These are phyloP conservation scores for Petasospora fabianii DNA, from an alignment of 1,139 yeast species.

Conservation along the genomic window DNA sequence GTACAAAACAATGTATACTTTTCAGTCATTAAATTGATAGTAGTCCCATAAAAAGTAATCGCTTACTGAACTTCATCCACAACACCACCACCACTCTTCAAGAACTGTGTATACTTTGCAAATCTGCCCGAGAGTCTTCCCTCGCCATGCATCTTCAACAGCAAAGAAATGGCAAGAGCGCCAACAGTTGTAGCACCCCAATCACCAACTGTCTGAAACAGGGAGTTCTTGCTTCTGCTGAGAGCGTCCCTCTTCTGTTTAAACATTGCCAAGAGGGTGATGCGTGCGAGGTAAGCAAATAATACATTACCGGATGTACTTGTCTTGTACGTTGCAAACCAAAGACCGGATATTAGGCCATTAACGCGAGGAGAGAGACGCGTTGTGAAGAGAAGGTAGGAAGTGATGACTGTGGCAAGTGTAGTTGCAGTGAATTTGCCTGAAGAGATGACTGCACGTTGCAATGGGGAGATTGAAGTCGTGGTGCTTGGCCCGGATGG, in stretches of 20 bases:
- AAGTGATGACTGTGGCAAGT: conserved; percentile 6
- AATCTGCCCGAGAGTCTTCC: conserved; percentile 9
- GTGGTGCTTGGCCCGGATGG: too few relatives aligned
- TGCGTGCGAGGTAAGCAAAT: conserved; percentile 9
- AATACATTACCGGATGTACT: conserved; percentile 1
- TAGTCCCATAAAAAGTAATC: too few relatives aligned
- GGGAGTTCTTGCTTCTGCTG: neutral
- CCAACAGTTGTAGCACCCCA: conserved; percentile 9
- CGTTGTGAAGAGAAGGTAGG: conserved; percentile 10
- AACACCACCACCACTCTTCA: conserved; percentile 12
- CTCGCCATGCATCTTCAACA: conserved; percentile 6
- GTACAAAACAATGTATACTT: too few relatives aligned
- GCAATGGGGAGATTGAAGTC: too few relatives aligned
- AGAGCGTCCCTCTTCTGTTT: conserved; percentile 11
- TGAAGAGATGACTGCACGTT: conserved; percentile 1
- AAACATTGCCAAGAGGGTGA: conserved; percentile 8
- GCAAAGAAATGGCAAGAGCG: conserved; percentile 5
- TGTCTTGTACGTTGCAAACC: conserved; percentile 12
- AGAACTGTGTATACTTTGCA: conserved; percentile 1
- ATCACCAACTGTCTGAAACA: neutral
- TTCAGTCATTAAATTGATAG: too few relatives aligned
- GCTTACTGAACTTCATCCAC: too few relatives aligned
- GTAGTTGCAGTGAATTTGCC: conserved; percentile 8
- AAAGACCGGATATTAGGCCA: conserved; percentile 15
- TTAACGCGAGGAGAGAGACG: conserved; percentile 8